Percentiles rank a stretch among this genome's conserved stretches.
Evolutionary conservation across 495 filamentous ascomycete genomes (phyloP).

Genomic region (Penicillium riverlandense): DNA sequence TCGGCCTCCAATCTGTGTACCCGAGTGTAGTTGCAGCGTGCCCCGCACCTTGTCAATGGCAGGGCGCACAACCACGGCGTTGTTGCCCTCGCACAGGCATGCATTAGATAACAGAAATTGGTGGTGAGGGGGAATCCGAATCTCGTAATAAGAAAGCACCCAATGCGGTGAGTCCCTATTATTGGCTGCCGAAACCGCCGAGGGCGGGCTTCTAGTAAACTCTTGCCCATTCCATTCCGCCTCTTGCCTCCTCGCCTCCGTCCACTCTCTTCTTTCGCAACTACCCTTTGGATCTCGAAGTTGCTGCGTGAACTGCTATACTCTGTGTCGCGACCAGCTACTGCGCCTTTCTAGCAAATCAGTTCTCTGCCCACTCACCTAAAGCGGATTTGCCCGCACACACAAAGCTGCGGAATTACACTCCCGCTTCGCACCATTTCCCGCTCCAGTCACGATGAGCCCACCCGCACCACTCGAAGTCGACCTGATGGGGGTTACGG

Average conservation of each 20-base stretch:
- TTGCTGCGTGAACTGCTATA: neutral
- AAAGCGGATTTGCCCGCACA: neutral
- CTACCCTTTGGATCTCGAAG: neutral
- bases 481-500: constrained; percentile 27
- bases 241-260: constrained; percentile 5
- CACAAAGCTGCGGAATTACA: neutral
- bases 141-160: too few species aligned
- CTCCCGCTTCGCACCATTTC: neutral
- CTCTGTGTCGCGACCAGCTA: neutral
- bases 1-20: too few species aligned
- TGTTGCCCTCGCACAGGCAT: neutral
- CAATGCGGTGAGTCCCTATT: too few species aligned
- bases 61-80: constrained; percentile 2
- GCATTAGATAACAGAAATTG: constrained; percentile 31
- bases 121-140: neutral
- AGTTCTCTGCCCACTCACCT: too few species aligned
- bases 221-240: too few species aligned
- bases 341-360: too few species aligned
- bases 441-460: constrained; percentile 21
- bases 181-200: too few species aligned
- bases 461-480: constrained; percentile 36
- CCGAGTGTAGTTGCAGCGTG: neutral
- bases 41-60: constrained; percentile 9
- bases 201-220: too few species aligned
- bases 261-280: constrained; percentile 7